Evolutionary conservation across 495 filamentous ascomycete species (phyloP).

Genomic region (Talaromyces borbonicus): DNA sequence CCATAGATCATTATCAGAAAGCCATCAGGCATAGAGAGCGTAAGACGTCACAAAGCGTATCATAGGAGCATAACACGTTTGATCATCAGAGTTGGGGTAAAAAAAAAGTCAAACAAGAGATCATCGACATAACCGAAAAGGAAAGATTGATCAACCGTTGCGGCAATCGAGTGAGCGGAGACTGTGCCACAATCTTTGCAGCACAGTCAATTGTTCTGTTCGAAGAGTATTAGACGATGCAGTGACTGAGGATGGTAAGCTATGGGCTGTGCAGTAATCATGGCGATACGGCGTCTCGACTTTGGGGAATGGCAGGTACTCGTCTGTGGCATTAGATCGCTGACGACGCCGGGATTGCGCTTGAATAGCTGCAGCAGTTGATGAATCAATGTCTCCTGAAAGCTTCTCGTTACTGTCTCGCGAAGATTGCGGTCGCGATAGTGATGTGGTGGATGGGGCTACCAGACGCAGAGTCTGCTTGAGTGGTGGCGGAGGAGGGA

Average conservation of each 20-base stretch:
- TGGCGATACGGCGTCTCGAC: not conserved
- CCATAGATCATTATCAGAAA: slow-evolving; percentile 1
- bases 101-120: slow-evolving; percentile 1
- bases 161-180: slow-evolving; percentile 20
- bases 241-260: not conserved
- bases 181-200: slow-evolving; percentile 23
- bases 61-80: slow-evolving; percentile 1
- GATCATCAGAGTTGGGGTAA: not conserved
- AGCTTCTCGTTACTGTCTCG: slow-evolving; percentile 12
- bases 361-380: slow-evolving; percentile 31
- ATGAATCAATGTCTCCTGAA: slow-evolving; percentile 22
- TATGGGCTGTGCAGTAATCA: not conserved
- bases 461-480: slow-evolving; percentile 31
- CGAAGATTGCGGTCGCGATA: slow-evolving; percentile 18
- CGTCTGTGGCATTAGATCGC: slow-evolving; percentile 22
- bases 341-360: slow-evolving; percentile 30
- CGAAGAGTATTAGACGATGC: slow-evolving; percentile 8
- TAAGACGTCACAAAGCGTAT: slow-evolving; percentile 3
- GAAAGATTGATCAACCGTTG: slow-evolving; percentile 5
- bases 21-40: slow-evolving; percentile 3
- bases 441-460: slow-evolving; percentile 30
- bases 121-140: not conserved
- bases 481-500: slow-evolving; percentile 15
- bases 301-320: slow-evolving; percentile 10
- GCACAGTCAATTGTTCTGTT: slow-evolving; percentile 14